A percentile compares a stretch with the other conserved stretches of the same genome.
These are phyloP conservation scores for Colletotrichum brevisporum DNA, from an alignment of 2,329 filamentous ascomycete species.

Conservation along the genomic window DNA sequence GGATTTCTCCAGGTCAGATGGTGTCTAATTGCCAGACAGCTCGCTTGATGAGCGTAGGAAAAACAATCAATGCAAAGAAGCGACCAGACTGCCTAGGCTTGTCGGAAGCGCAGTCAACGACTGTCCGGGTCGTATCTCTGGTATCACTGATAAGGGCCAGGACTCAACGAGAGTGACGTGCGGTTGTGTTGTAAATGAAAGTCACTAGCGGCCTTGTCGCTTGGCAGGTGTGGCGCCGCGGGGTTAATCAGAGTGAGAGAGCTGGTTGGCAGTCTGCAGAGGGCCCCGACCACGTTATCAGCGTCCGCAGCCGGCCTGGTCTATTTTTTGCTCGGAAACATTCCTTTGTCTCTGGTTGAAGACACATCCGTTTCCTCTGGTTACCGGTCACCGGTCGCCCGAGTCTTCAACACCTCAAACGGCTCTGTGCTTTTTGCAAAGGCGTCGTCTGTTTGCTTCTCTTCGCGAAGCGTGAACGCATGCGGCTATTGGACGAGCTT, in stretches of 20 bases:
- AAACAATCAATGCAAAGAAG: not conserved
- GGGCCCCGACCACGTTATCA: slow-evolving; percentile 17
- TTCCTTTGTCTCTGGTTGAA: slow-evolving; percentile 20
- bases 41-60: not conserved
- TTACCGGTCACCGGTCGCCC: slow-evolving; percentile 22
- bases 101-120: not conserved
- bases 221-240: slow-evolving; percentile 38
- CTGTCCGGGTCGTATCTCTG: slow-evolving; percentile 1
- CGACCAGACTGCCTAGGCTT: not conserved
- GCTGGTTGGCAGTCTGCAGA: slow-evolving; percentile 6
- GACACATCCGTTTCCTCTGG: slow-evolving; percentile 17
- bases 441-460: not conserved
- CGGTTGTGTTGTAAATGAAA: slow-evolving; percentile 31
- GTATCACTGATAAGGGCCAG: slow-evolving; percentile 14
- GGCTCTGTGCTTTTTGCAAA: slow-evolving; percentile 1
- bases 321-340: slow-evolving; percentile 11
- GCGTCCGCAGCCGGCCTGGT: slow-evolving; percentile 30
- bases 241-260: slow-evolving; percentile 28
- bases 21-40: slow-evolving; percentile 1
- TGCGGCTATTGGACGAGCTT: slow-evolving; percentile 18
- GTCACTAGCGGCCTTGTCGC: slow-evolving; percentile 17
- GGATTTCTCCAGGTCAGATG: not conserved
- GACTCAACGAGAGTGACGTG: slow-evolving; percentile 20
- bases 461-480: slow-evolving; percentile 12
- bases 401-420: not conserved